phyloP scores from a whole-genome alignment of 257 asterid species.

The Gentiana straminea region DNA sequence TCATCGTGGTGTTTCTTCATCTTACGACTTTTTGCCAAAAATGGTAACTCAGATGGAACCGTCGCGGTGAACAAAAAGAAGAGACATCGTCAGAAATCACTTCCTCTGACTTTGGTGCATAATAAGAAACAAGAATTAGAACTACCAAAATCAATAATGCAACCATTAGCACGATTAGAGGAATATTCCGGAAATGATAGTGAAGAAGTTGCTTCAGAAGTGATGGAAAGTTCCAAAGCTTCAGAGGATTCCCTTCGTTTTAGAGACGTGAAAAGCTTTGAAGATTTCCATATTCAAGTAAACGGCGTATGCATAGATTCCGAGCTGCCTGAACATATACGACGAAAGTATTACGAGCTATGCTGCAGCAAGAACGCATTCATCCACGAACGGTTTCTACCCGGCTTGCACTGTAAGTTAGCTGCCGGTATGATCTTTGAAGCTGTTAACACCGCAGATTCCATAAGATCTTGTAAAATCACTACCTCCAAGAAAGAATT shows the following conservation, averaged over 20 bases:
- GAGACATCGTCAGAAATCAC: slow-evolving; percentile 20
- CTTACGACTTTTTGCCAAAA: background rate
- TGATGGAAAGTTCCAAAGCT: slow-evolving; percentile 14
- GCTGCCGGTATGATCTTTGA: slow-evolving; percentile 26
- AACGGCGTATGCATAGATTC: slow-evolving; percentile 27
- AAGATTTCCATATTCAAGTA: slow-evolving; percentile 21
- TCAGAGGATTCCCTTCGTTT: slow-evolving; percentile 10
- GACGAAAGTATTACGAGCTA: slow-evolving; percentile 23
- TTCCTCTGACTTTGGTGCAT: slow-evolving; percentile 22
- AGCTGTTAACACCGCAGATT: slow-evolving; percentile 24
- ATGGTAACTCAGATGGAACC: slow-evolving; percentile 12
- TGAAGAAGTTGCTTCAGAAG: slow-evolving; percentile 29
- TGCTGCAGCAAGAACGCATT: slow-evolving; percentile 24
- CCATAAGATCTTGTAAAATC: slow-evolving; percentile 19
- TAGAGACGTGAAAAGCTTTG: slow-evolving; percentile 20
- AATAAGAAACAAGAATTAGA: slow-evolving; percentile 17
- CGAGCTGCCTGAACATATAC: slow-evolving; percentile 21
- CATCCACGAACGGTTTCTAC: slow-evolving; percentile 24
- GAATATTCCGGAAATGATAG: slow-evolving; percentile 26
- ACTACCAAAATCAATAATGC: slow-evolving; percentile 4
- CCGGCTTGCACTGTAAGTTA: slow-evolving; percentile 19
- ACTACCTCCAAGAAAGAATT: slow-evolving; percentile 22
- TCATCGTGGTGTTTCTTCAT: background rate
- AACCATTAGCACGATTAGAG: slow-evolving; percentile 8
- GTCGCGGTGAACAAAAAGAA: slow-evolving; percentile 9